A percentile compares a stretch with the other conserved stretches of the same genome.
Conservation (phyloP, 108 stramenopile species). For the Nannochloropsis salina region DNA sequence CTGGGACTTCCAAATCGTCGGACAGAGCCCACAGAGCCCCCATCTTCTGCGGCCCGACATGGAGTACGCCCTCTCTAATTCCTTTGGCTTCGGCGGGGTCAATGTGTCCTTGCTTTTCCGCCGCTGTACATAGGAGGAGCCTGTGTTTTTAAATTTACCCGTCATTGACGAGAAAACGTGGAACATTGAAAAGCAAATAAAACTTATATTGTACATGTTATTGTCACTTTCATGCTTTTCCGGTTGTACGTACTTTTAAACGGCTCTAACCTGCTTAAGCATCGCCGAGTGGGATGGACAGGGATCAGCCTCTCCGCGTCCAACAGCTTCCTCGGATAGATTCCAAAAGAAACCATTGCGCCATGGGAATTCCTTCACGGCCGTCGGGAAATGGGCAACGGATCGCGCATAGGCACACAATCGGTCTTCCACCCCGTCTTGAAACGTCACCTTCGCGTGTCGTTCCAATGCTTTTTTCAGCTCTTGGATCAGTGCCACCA, state of each 20-base stretch:
- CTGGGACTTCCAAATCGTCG: not conserved
- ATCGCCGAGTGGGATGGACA: conserved; percentile 44
- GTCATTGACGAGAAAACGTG: not conserved
- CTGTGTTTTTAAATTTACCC: not conserved
- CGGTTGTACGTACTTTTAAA: not conserved
- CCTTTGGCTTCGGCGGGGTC: conserved; percentile 97
- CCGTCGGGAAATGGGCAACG: conserved; percentile 80
- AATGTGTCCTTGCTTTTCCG: conserved; percentile 82
- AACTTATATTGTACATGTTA: too few relatives aligned
- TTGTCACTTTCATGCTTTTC: not conserved
- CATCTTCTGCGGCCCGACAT: not conserved
- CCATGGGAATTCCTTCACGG: conserved; percentile 90
- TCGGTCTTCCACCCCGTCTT: conserved; percentile 54
- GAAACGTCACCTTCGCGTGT: conserved; percentile 18
- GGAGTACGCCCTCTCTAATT: conserved; percentile 59
- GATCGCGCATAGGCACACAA: conserved; percentile 76
- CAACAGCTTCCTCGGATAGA: conserved; percentile 26
- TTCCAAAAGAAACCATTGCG: conserved; percentile 61
- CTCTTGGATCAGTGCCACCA: conserved; percentile 62
- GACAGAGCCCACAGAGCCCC: not conserved
- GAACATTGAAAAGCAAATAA: too few relatives aligned
- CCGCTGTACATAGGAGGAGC: conserved; percentile 14
- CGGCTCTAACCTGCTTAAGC: conserved; percentile 22
- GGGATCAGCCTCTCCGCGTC: conserved; percentile 33
- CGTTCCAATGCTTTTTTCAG: conserved; percentile 55